These are phyloP conservation scores for Candida anglica DNA, from an alignment of 805 yeast genomes.

Conservation along the genomic window DNA sequence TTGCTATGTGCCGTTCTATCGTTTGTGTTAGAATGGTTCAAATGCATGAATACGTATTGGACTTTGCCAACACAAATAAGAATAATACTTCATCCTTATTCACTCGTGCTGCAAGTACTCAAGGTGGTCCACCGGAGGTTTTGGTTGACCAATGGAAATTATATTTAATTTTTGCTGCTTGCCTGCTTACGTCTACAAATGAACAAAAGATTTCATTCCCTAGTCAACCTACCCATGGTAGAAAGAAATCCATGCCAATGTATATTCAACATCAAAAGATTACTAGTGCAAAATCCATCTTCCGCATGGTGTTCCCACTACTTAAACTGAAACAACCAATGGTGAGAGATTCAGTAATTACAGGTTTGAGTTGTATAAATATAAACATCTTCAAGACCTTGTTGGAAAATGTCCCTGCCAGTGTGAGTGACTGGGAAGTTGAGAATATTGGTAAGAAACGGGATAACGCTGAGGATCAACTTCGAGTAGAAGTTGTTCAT, in stretches of 20 bases:
- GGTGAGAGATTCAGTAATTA: slow-evolving; percentile 81
- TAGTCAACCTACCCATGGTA: slow-evolving; percentile 52
- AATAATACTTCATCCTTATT: slow-evolving; percentile 35
- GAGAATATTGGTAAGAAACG: slow-evolving; percentile 28
- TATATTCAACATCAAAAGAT: slow-evolving; percentile 88
- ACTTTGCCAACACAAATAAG: slow-evolving; percentile 45
- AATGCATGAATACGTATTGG: slow-evolving; percentile 65
- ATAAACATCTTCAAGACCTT: slow-evolving; percentile 83
- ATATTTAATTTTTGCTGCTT: slow-evolving; percentile 85
- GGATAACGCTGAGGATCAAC: slow-evolving; percentile 34
- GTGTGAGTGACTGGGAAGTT: slow-evolving; percentile 46
- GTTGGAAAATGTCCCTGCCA: slow-evolving; percentile 67
- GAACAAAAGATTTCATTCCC: slow-evolving; percentile 70
- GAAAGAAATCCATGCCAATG: slow-evolving; percentile 76
- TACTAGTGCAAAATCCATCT: slow-evolving; percentile 87
- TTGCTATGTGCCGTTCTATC: slow-evolving; percentile 86
- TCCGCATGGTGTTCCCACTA: slow-evolving; percentile 81
- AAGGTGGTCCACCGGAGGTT: slow-evolving; percentile 55
- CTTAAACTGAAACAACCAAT: slow-evolving; percentile 64
- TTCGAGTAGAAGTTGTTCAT: slow-evolving; percentile 76
- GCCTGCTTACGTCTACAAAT: slow-evolving; percentile 83
- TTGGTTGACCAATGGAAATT: slow-evolving; percentile 85
- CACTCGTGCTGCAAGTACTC: slow-evolving; percentile 15
- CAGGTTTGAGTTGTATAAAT: slow-evolving; percentile 85
- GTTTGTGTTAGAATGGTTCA: slow-evolving; percentile 88